Base-by-base conservation (phyloP, 768 basidiomycete genomes). In the Tulasnella sp. region DNA sequence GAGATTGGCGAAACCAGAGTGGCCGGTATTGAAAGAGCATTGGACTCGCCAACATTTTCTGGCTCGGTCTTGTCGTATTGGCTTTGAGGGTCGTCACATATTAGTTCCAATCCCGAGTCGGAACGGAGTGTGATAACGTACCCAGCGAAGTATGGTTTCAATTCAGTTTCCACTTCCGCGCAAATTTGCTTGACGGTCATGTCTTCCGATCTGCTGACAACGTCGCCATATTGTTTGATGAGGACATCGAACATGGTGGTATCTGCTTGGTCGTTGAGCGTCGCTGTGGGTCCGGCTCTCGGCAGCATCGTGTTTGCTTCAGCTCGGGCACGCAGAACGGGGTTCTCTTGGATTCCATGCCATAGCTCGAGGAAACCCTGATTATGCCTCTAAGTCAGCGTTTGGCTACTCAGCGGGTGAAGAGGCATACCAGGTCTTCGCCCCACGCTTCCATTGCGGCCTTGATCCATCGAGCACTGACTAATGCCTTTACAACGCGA, bases 331-430 rank as follows among this genome's bases (percentile, higher is more conserved):
- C 92, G 91, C 18, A 95, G 86, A 36, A 88, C 86, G 5, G 89
- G 87, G 42, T 89, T 88, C 58, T 86, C 88, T 81, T 89, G 90
- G 82, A 96, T 94, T 82, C 95, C 94, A 18, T 89, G 86, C 92
- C 93, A 96, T 42, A 99, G 85, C 84, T 98, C 94, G 21, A 99
- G 86, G 87, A 97, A 98, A 86, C 96, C 96, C 96, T 98, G 83
- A 38, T 38, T 58, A 27, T 18, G 40, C n/a, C 38, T 34, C 14
- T 3, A 31, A 18, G 16, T 72, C n/a, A 76, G 71, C 27, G 68
- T 39, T 16, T 36, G 18, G 31, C 0, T 14, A 74, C n/a, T 16
- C 14, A 18, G 27, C 24, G 48, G 16, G 10, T 39, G 75, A 46
- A 80, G n/a, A 4, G 82, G 16, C 93, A 82, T 80, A 98, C 97